Evolutionary conservation across 495 filamentous ascomycete genomes (phyloP).

Genomic region (Neurospora sublineolata): DNA sequence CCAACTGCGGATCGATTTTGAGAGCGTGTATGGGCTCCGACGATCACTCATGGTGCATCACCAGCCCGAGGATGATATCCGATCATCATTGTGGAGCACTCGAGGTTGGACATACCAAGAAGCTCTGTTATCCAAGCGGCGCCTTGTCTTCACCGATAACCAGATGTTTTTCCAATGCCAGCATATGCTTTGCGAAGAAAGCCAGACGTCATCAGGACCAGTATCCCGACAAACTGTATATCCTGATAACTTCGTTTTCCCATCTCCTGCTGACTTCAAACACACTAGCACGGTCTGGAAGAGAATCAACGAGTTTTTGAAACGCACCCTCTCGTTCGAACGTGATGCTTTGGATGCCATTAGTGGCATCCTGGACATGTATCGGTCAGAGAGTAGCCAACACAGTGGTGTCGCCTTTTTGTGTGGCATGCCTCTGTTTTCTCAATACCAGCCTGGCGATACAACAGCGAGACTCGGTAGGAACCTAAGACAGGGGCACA

Average conservation of each 20-base stretch:
- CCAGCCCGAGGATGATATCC: not conserved
- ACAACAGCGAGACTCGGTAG: not conserved
- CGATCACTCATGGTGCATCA: not conserved
- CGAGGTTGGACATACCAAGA: slow-evolving; percentile 5
- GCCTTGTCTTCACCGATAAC: not conserved
- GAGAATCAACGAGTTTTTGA: not conserved
- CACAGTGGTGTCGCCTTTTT: not conserved
- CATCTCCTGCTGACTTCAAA: not conserved
- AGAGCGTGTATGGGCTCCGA: not conserved
- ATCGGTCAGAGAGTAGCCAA: not conserved
- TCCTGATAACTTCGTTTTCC: not conserved
- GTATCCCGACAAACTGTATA: not conserved
- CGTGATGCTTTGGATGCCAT: slow-evolving; percentile 2
- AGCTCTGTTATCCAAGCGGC: not conserved
- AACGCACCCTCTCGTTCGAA: not conserved
- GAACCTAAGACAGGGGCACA: not conserved
- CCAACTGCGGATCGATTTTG: not conserved
- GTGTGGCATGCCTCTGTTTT: not conserved
- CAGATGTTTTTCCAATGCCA: not conserved
- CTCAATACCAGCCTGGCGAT: not conserved
- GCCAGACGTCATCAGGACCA: not conserved
- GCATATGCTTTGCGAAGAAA: not conserved
- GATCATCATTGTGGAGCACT: not conserved
- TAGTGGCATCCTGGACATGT: not conserved
- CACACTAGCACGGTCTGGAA: not conserved